A percentile compares a stretch with the other conserved stretches of the same genome.
Conservation (phyloP, 345 rosid genomes). For the Arabidopsis arenosa region DNA sequence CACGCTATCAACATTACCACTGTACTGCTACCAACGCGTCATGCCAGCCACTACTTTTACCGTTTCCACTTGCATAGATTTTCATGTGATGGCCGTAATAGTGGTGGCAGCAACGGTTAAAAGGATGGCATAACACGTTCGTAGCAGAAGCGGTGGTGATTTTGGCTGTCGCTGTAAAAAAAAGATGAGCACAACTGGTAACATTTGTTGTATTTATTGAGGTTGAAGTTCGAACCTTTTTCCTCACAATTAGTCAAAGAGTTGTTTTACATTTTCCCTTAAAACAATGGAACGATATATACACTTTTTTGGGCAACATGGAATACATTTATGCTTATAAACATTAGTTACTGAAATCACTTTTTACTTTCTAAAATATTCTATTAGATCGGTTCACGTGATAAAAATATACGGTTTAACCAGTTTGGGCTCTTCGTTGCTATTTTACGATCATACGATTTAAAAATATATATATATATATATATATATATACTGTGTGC, state of each 20-base stretch:
- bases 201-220: neutral
- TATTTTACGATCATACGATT: neutral
- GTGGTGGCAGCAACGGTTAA: neutral
- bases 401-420: neutral
- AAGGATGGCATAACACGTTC: neutral
- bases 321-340: neutral
- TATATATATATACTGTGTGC: neutral
- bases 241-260: neutral
- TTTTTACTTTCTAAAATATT: neutral
- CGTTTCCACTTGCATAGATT: neutral
- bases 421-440: neutral
- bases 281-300: neutral
- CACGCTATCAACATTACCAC: neutral
- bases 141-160: neutral
- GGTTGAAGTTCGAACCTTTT: neutral
- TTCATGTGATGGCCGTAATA: neutral
- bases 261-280: neutral
- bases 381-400: neutral
- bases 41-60: neutral
- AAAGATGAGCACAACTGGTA: neutral
- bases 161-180: conserved; percentile 10
- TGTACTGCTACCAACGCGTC: neutral
- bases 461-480: neutral
- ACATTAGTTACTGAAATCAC: neutral
- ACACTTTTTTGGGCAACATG: neutral